Evolutionary conservation across 108 stramenopile species (phyloP), one percentile per base, ranked within the genome.

Genomic region (Cyclostephanos tholiformis): DNA sequence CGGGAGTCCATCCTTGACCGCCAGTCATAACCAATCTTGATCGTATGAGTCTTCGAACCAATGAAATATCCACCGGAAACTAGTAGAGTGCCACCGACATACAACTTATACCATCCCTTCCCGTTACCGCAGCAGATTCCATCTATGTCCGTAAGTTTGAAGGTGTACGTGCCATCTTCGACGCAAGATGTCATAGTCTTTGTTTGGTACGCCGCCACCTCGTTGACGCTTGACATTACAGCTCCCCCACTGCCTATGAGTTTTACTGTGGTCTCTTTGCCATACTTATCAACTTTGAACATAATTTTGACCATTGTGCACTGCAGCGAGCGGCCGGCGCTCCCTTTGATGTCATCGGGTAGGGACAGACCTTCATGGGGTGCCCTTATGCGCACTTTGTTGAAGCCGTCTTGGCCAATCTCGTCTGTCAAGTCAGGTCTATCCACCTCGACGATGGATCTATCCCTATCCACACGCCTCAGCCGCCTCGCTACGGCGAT

Each of bases 61-160:
- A 71, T 17, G 58, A 71, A 71, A 46, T 71, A 71, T n/a, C 59
- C 70, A 17, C 70, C 70, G 6, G 9, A 10, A 27, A 29, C 56
- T 12, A 71, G 16, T 51, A 23, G 25, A 27, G 70, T 71, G 27
- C 70, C 59, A 22, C 56, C 26, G 3, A 71, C 29, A 1, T 23
- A 29, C 43, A 71, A 32, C 58, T 71, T 71, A 59, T 60, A 71
- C 70, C 70, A 71, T n/a, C 70, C 70, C 41, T 71, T 39, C 23
- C 70, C 70, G 14, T 36, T 39, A 2, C 19, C 6, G 30, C 70
- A 71, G 44, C 70, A 71, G 14, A 71, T 16, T 6, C 65, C 70
- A 50, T 71, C 70, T 26, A n/a, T 29, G 25, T 71, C 70, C 0
- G 30, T 60, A 46, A 71, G 48, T 32, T 58, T 71, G 11, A 71